These are phyloP conservation scores for Serendipita indica DNA, from an alignment of 768 basidiomycete genomes.

Conservation along the genomic window DNA sequence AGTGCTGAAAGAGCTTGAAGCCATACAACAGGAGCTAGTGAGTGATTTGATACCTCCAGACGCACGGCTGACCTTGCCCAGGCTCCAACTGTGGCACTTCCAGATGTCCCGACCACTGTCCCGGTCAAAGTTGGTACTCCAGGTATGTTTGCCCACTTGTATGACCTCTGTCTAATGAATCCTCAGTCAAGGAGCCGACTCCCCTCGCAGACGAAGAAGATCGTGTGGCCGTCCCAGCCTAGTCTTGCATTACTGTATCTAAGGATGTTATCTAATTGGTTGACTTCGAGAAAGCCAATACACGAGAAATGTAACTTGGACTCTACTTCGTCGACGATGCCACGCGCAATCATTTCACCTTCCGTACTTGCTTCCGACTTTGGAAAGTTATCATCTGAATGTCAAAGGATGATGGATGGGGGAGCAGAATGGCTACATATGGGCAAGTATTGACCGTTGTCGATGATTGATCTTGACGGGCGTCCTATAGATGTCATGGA, in stretches of 20 bases:
- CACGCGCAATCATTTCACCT: constrained; percentile 84
- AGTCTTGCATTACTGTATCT: neutral
- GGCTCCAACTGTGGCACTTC: neutral
- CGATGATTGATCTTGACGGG: constrained; percentile 2
- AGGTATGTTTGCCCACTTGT: neutral
- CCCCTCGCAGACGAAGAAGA: constrained; percentile 2
- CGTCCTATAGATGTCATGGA: constrained; percentile 79
- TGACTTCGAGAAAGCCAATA: neutral
- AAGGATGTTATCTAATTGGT: neutral
- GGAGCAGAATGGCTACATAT: constrained; percentile 98
- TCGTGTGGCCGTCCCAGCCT: neutral
- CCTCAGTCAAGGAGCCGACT: neutral
- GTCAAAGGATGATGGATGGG: constrained; percentile 86
- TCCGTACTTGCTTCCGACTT: constrained; percentile 97
- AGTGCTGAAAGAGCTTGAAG: constrained; percentile 68
- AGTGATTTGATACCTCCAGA: constrained; percentile 19
- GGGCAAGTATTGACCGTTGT: constrained; percentile 37
- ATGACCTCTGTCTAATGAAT: neutral
- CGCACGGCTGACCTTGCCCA: neutral
- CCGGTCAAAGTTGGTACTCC: neutral
- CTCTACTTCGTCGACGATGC: constrained; percentile 36
- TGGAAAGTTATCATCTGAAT: constrained; percentile 87
- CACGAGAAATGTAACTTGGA: neutral
- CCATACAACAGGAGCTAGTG: constrained; percentile 51
- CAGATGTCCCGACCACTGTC: neutral